These are phyloP conservation scores for Aspergillus aculeatus DNA, from an alignment of 2,329 filamentous ascomycete genomes.

Conservation along the genomic window DNA sequence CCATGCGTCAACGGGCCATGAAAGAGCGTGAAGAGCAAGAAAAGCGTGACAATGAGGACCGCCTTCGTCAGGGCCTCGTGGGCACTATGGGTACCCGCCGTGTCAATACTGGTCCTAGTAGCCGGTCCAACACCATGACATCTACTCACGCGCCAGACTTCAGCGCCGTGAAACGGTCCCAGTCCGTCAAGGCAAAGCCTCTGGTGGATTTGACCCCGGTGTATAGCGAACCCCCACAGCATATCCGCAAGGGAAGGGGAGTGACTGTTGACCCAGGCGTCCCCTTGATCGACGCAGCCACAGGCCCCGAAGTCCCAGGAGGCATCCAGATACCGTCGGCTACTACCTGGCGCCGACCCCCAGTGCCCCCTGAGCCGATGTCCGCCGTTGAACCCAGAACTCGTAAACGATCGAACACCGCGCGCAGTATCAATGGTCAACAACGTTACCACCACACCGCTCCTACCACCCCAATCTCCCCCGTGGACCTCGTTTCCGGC, in stretches of 20 bases:
- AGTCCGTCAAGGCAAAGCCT: slow-evolving; percentile 56
- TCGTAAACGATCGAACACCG: slow-evolving; percentile 37
- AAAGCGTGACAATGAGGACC: slow-evolving; percentile 38
- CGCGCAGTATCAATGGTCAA: slow-evolving; percentile 27
- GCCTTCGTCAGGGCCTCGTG: slow-evolving; percentile 56
- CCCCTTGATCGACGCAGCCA: slow-evolving; percentile 44
- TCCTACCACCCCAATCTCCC: slow-evolving; percentile 14
- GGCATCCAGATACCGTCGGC: slow-evolving; percentile 38
- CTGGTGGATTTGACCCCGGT: slow-evolving; percentile 67
- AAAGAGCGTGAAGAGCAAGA: slow-evolving; percentile 40
- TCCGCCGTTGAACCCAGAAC: slow-evolving; percentile 16
- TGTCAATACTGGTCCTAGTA: slow-evolving; percentile 26
- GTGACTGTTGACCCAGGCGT: slow-evolving; percentile 44
- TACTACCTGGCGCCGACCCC: slow-evolving; percentile 42
- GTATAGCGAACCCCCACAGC: slow-evolving; percentile 61
- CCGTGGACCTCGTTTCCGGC: slow-evolving; percentile 8
- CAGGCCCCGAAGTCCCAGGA: slow-evolving; percentile 37
- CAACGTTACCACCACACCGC: slow-evolving; percentile 12
- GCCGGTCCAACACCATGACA: slow-evolving; percentile 36
- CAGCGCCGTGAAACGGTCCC: slow-evolving; percentile 44
- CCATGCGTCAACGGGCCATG: slow-evolving; percentile 40
- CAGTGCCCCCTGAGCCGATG: slow-evolving; percentile 14
- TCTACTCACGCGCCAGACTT: slow-evolving; percentile 24
- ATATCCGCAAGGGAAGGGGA: slow-evolving; percentile 36
- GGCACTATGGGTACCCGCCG: slow-evolving; percentile 47